These are phyloP conservation scores for Ceratocystis huliohia DNA, from an alignment of 2,329 filamentous ascomycete species.

Conservation along the genomic window DNA sequence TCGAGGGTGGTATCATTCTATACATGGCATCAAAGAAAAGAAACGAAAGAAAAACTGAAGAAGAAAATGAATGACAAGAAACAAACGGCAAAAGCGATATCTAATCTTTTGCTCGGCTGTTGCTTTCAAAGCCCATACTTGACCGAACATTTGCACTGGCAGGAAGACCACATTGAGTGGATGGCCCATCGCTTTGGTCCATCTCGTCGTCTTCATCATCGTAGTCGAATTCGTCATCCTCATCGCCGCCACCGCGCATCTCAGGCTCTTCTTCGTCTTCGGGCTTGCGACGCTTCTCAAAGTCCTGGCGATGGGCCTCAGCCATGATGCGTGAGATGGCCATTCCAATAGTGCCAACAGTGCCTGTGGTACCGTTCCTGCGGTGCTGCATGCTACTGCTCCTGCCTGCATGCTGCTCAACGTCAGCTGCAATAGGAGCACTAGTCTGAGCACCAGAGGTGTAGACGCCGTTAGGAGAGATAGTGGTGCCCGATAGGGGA, in stretches of 20 bases:
- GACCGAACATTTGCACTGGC: slow-evolving; percentile 1
- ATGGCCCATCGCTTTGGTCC: slow-evolving; percentile 8
- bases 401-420: slow-evolving; percentile 22
- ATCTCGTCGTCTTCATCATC: slow-evolving; percentile 27
- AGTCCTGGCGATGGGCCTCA: slow-evolving; percentile 79
- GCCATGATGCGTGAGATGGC: slow-evolving; percentile 55
- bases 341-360: slow-evolving; percentile 24
- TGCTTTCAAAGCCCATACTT: slow-evolving; percentile 8
- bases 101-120: slow-evolving; percentile 2
- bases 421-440: not conserved
- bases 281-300: slow-evolving; percentile 58
- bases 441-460: not conserved
- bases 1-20: not conserved
- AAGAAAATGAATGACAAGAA: not conserved
- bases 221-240: slow-evolving; percentile 21
- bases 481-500: not conserved
- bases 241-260: slow-evolving; percentile 23
- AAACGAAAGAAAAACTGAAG: not conserved
- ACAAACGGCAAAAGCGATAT: slow-evolving; percentile 1
- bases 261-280: slow-evolving; percentile 20
- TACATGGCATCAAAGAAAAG: not conserved
- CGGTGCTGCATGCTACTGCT: slow-evolving; percentile 19
- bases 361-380: slow-evolving; percentile 23
- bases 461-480: not conserved
- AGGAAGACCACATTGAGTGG: not conserved